Evolutionary conservation across 495 filamentous ascomycete species (phyloP), one percentile per base, ranked within the genome.

Genomic region (Ramalina intermedia): DNA sequence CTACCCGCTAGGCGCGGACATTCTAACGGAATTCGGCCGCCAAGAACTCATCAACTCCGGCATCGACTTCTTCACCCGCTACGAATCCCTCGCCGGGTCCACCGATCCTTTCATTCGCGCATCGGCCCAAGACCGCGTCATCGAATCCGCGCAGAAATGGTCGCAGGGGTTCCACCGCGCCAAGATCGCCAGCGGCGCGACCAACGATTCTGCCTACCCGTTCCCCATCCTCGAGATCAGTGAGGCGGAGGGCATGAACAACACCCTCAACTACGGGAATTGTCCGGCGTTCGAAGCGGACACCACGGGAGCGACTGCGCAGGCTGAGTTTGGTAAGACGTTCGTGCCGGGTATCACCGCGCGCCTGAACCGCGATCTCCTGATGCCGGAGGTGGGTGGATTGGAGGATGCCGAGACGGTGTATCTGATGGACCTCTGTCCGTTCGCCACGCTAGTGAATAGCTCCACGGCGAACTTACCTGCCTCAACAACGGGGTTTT

Each of bases 381-480:
- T 73, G 0, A 77, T 79, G 2, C 73, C 74, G 0, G 74, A 76
- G 18, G 62, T 91, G 24, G 69, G 73, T 0, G 51, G 61, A 5
- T 63, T 94, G 21, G 69, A 73, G 1, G 51, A 61, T 7, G 38
- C 61, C n/a, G 74, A 87, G 11, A 72, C 78, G 6, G 69, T 85
- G 54, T 67, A 67, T 24, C 61, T 94, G 14, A 90, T 94, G 84
- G 87, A 93, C 57, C 65, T 94, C 36, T 94, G 87, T 59, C 76
- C 87, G 0, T 94, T 87, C 60, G 72, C 81, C 49, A 87, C 84
- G 0, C 76, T 93, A 6, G 76, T 82, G 8, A 58, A 64, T 13
- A 51, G 33, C 56, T 65, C 24, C 29, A 67, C 52, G 51, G 65
- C 21, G 56, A 52, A 21, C 54, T 52, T 48, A 40, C 26, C 44